These are phyloP conservation scores for Lentinula novae-zelandiae DNA, from an alignment of 1,284 basidiomycete genomes.

Conservation along the genomic window DNA sequence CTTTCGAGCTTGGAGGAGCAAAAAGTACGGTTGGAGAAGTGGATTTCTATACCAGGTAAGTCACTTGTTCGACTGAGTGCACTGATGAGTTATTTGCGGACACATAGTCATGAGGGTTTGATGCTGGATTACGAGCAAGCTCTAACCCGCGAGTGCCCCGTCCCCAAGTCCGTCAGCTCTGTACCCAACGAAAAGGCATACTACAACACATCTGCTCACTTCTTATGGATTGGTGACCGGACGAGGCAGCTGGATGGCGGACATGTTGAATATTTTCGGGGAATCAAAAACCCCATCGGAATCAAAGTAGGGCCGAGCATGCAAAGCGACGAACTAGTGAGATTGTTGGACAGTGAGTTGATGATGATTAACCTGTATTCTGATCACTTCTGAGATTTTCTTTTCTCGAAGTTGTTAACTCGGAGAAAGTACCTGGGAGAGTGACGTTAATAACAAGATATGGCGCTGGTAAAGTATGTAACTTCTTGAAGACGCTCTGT, in stretches of 20 bases:
- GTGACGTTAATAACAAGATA: slow-evolving; percentile 93
- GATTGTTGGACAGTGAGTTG: slow-evolving; percentile 71
- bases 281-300: slow-evolving; percentile 94
- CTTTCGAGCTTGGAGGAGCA: slow-evolving; percentile 67
- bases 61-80: slow-evolving; percentile 1
- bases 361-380: background rate
- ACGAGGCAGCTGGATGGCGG: slow-evolving; percentile 93
- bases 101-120: slow-evolving; percentile 85
- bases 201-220: slow-evolving; percentile 90
- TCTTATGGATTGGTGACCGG: slow-evolving; percentile 96
- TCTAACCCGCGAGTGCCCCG: slow-evolving; percentile 68
- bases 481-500: background rate
- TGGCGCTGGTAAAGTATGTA: slow-evolving; percentile 76
- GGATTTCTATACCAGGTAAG: slow-evolving; percentile 89
- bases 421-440: slow-evolving; percentile 76
- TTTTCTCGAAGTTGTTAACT: slow-evolving; percentile 71
- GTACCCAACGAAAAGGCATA: slow-evolving; percentile 21
- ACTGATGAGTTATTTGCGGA: slow-evolving; percentile 7
- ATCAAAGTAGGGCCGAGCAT: slow-evolving; percentile 95
- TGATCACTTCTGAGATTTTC: background rate
- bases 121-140: slow-evolving; percentile 94
- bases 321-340: slow-evolving; percentile 76
- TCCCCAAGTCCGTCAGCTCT: slow-evolving; percentile 20
- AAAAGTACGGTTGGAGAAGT: slow-evolving; percentile 83
- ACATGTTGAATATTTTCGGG: slow-evolving; percentile 94